phyloP scores from a whole-genome alignment of 179 eudicot genomes.

The Spinacia oleracea region DNA sequence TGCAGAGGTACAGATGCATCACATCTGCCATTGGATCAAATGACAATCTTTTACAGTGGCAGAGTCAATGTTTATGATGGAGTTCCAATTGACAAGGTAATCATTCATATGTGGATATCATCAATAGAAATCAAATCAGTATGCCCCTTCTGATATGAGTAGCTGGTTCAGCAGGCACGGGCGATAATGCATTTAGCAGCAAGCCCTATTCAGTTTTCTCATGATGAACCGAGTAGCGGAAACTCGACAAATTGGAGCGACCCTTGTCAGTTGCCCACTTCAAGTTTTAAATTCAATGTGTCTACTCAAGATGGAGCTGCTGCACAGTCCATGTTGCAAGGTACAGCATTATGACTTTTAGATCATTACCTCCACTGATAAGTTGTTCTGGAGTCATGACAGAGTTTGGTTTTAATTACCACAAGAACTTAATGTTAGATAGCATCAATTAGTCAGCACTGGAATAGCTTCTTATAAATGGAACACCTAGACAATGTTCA shows the following conservation, averaged over 20 bases:
- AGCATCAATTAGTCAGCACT: neutral
- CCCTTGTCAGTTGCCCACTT: slow-evolving; percentile 43
- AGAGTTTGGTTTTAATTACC: neutral
- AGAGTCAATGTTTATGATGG: slow-evolving; percentile 84
- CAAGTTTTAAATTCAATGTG: slow-evolving; percentile 38
- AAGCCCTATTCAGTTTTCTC: slow-evolving; percentile 53
- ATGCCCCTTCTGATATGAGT: slow-evolving; percentile 31
- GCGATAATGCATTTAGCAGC: slow-evolving; percentile 76
- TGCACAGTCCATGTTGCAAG: slow-evolving; percentile 34
- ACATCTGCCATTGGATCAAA: slow-evolving; percentile 51
- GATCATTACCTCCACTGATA: slow-evolving; percentile 8
- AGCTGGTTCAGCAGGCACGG: slow-evolving; percentile 54
- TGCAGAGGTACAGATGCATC: slow-evolving; percentile 52
- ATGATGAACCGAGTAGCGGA: slow-evolving; percentile 46
- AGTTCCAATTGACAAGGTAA: slow-evolving; percentile 79
- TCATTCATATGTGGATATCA: slow-evolving; percentile 21
- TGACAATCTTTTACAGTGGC: slow-evolving; percentile 85
- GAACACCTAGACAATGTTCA: neutral
- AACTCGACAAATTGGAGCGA: slow-evolving; percentile 36
- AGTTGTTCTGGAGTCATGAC: neutral
- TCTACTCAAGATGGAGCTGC: slow-evolving; percentile 27
- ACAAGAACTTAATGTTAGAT: neutral
- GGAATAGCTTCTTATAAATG: neutral
- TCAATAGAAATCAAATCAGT: neutral
- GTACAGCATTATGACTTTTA: slow-evolving; percentile 20